Conservation (phyloP, 306 rosid species). For the Canavalia ensiformis region DNA sequence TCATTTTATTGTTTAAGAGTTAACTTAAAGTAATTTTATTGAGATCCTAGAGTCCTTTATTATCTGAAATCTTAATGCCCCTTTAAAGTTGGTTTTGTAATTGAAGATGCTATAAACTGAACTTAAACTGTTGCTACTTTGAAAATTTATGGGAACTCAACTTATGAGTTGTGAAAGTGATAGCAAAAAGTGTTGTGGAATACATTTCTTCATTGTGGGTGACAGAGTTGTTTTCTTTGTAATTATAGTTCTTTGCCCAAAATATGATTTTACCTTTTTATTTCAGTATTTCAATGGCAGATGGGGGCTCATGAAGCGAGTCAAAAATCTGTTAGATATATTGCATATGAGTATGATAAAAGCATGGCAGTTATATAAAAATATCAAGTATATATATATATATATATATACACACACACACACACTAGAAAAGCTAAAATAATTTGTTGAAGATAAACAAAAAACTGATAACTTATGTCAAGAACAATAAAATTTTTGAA, state of each 20-base stretch:
- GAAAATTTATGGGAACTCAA: constrained; percentile 6
- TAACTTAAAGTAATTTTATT: constrained; percentile 23
- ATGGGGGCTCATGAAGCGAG: no score
- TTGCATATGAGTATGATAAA: no score
- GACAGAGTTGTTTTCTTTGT: not conserved
- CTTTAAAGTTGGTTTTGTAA: constrained; percentile 28
- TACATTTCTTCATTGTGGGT: not conserved
- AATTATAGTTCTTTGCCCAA: not conserved
- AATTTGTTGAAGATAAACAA: no score
- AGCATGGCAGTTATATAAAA: no score
- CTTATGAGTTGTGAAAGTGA: not conserved
- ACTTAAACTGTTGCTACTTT: constrained; percentile 30
- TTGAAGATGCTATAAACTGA: constrained; percentile 13
- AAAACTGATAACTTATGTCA: no score
- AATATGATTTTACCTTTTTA: constrained; percentile 16
- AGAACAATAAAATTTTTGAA: no score
- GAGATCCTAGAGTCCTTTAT: not conserved
- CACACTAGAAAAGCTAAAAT: no score
- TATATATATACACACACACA: no score
- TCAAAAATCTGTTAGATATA: no score
- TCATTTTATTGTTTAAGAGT: constrained; percentile 14
- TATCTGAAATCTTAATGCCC: constrained; percentile 14
- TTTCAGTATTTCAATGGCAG: not conserved
- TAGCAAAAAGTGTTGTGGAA: constrained; percentile 3
- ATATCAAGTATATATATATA: no score